Percentiles rank a stretch among this genome's conserved stretches.
These are phyloP conservation scores for Alternaria gaisen DNA, from an alignment of 2,329 filamentous ascomycete genomes.

Conservation along the genomic window DNA sequence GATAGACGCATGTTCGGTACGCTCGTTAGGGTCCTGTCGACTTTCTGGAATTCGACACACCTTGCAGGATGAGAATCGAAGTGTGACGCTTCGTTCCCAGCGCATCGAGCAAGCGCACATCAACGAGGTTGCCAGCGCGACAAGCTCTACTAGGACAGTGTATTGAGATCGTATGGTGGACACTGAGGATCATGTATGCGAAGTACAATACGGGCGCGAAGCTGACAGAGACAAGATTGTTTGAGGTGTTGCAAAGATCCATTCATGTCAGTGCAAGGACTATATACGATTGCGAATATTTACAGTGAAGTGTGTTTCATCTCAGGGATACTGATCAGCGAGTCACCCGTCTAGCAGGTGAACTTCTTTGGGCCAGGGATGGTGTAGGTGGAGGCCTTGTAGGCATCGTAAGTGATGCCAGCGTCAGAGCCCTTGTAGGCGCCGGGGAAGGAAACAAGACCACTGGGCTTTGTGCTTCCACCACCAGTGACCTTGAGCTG, in stretches of 20 bases:
- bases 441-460: conserved; percentile 62
- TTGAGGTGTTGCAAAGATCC: background rate
- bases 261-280: background rate
- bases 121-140: background rate
- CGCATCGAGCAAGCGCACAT: background rate
- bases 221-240: background rate
- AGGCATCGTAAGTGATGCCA: conserved; percentile 63
- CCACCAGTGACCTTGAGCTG: conserved; percentile 64
- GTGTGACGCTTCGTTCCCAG: background rate
- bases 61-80: background rate
- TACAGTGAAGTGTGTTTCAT: conserved; percentile 10
- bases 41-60: background rate
- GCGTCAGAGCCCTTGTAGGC: conserved; percentile 61
- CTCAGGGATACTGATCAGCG: background rate
- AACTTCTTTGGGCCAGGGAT: conserved; percentile 42
- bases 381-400: conserved; percentile 50
- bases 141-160: background rate
- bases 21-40: background rate
- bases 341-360: conserved; percentile 32
- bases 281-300: conserved; percentile 20
- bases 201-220: background rate
- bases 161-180: background rate
- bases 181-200: background rate
- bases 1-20: background rate
- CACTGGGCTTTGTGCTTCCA: conserved; percentile 54